Percentiles rank a stretch among this genome's conserved stretches.
Conservation (phyloP, 2,329 filamentous ascomycete species). For the Elsinoe australis region DNA sequence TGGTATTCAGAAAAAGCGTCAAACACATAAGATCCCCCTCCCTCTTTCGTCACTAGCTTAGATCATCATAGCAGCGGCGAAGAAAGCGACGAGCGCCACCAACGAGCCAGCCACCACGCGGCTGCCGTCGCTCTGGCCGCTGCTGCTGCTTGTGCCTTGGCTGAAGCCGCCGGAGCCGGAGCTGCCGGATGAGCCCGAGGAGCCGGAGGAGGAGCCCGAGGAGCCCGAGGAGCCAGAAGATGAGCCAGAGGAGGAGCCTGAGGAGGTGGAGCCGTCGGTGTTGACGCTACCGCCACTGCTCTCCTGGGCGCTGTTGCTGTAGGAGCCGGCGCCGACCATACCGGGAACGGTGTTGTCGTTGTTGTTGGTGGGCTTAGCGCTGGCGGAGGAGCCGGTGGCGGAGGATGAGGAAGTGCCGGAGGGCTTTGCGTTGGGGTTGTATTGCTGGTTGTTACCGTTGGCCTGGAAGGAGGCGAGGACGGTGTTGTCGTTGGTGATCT, state of each 20-base stretch:
- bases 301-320: constrained; percentile 5
- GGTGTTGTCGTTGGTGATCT: constrained; percentile 66
- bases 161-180: constrained; percentile 23
- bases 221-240: constrained; percentile 21
- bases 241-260: constrained; percentile 21
- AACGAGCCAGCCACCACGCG: constrained; percentile 32
- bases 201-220: constrained; percentile 19
- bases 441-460: constrained; percentile 65
- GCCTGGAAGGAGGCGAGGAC: constrained; percentile 70
- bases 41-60: constrained; percentile 18
- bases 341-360: constrained; percentile 48
- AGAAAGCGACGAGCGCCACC: constrained; percentile 33
- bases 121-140: constrained; percentile 24
- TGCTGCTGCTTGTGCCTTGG: constrained; percentile 27
- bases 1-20: constrained; percentile 15
- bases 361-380: constrained; percentile 23
- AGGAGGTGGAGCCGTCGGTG: constrained; percentile 19
- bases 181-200: constrained; percentile 16
- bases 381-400: constrained; percentile 25
- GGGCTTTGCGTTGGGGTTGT: constrained; percentile 35
- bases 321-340: constrained; percentile 44
- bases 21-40: constrained; percentile 1
- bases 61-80: constrained; percentile 32
- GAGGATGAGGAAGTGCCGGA: constrained; percentile 25
- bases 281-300: constrained; percentile 28